These are phyloP conservation scores for Macrotyloma uniflorum DNA, from an alignment of 306 rosid species.

Conservation along the genomic window DNA sequence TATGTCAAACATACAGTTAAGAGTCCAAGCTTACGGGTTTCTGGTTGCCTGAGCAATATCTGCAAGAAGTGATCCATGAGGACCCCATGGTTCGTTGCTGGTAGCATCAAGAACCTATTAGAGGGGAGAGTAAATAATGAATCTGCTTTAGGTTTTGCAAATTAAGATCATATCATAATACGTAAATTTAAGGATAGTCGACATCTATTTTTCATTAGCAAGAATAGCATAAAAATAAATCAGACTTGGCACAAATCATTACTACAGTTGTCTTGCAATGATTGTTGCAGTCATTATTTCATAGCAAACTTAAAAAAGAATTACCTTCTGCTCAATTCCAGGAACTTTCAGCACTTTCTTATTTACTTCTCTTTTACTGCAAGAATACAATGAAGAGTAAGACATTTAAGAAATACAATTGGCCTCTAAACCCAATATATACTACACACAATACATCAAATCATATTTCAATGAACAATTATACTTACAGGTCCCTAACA, in stretches of 20 bases:
- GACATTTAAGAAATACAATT: slow-evolving; percentile 16
- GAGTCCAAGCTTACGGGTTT: slow-evolving; percentile 70
- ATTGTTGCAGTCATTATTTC: slow-evolving; percentile 18
- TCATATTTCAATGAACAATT: background rate
- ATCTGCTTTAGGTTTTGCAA: slow-evolving; percentile 21
- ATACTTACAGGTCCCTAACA: slow-evolving; percentile 93
- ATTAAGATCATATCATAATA: background rate
- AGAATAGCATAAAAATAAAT: background rate
- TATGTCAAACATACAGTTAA: slow-evolving; percentile 29
- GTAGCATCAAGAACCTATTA: slow-evolving; percentile 96
- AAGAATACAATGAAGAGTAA: slow-evolving; percentile 36
- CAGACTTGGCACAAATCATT: slow-evolving; percentile 6
- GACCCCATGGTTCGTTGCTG: slow-evolving; percentile 99
- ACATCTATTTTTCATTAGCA: slow-evolving; percentile 5
- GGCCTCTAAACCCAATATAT: slow-evolving; percentile 13
- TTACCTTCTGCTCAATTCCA: slow-evolving; percentile 96
- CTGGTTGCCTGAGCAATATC: slow-evolving; percentile 92
- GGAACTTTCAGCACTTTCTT: slow-evolving; percentile 98
- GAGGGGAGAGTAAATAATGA: background rate
- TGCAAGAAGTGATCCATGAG: slow-evolving; percentile 97
- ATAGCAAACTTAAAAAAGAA: slow-evolving; percentile 2
- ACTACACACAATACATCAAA: background rate
- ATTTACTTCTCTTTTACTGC: slow-evolving; percentile 95
- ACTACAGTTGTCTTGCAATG: background rate
- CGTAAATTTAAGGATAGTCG: background rate